Base-by-base conservation (phyloP, 2,329 filamentous ascomycete genomes). In the Colletotrichum sp. region DNA sequence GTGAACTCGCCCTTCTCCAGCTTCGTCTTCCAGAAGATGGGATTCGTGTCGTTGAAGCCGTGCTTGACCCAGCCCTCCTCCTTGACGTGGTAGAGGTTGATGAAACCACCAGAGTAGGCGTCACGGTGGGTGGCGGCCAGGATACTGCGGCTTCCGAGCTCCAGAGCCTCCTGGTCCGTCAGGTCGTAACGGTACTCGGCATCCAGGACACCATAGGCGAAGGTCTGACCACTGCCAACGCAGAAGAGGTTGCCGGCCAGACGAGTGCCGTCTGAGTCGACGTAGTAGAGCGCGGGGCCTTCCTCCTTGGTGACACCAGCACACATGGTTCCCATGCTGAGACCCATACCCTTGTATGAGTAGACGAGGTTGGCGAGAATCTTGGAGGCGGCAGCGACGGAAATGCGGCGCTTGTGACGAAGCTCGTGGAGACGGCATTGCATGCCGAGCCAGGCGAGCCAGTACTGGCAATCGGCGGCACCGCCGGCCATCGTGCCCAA, bases 291-390 rank as follows among this genome's bases (percentile, higher is more conserved):
- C 55, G 97, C 97, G 30, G 97, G 97, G 13, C 97, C 97, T 89
- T 98, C 96, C 87, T 96, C 94, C 79, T 95, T 94, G 78, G 97
- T 97, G 79, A 99, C 97, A 82, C 97, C 97, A 43, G 97, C 96
- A 86, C 97, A 98, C 97, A 99, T 99, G 83, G 97, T 99, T 80
- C 97, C 97, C 97, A 99, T 99, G 84, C 95, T 98, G 82, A 99
- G 89, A 48, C 97, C 97, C 95, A 98, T 98, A 83, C 96, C 96
- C 89, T 99, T 99, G 93, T 99, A 99, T 81, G 93, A 93, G 91
- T 98, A 99, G 82, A 98, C 96, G 80, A 99, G 90, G 89, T 99
- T 99, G 83, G 97, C 95, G 80, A 99, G 94, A 85, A 99, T 98
- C 91, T 99, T 99, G 84, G 94, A 97, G 70, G 97, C 97, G 62